Evolutionary conservation across 257 asterid genomes (phyloP), one percentile per base, ranked within the genome.

Genomic region (Lantana camara): DNA sequence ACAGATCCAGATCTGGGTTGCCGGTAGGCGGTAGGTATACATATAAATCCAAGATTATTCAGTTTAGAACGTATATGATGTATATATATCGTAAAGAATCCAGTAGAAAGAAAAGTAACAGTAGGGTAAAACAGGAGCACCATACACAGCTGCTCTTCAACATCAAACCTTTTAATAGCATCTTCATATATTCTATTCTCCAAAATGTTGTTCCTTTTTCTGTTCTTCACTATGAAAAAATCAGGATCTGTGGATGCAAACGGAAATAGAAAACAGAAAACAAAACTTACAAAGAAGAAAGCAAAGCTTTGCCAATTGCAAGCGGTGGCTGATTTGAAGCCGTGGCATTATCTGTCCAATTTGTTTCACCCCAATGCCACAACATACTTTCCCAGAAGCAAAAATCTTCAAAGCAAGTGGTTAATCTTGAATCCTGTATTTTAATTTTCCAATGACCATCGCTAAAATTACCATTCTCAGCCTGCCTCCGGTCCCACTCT

Each of bases 341-440:
- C 0, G 85, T 88, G 0, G 85, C 78, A 35, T 85, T 88, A 23
- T 84, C 96, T 5, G 97, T 88, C 96, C 93, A 84, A 57, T 91
- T 88, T 38, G 63, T 83, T 10, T 91, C 90, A 4, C 98, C 98
- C 98, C 98, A 91, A 27, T 91, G 96, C 98, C 94, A 81, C 57
- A 91, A 57, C 95, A 91, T 88, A 66, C 98, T 91, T 64, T 91
- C 96, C 98, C 96, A 88, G 73, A 77, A 88, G 77, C 98, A 91
- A 55, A 91, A 85, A 0, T 85, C 82, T 69, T 91, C 98, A 7
- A 79, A 88, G 71, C 98, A 88, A 38, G 67, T 81, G 23, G 61
- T 78, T 50, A 89, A 64, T 6, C 98, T 71, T 4, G 77, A 71
- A 38, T 91, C 96, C 54, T 74, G 49, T 37, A 89, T 83, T 79